Evolutionary conservation across 495 filamentous ascomycete genomes (phyloP), one percentile per base, ranked within the genome.

Genomic region (Penicillium psychrofluorescens): DNA sequence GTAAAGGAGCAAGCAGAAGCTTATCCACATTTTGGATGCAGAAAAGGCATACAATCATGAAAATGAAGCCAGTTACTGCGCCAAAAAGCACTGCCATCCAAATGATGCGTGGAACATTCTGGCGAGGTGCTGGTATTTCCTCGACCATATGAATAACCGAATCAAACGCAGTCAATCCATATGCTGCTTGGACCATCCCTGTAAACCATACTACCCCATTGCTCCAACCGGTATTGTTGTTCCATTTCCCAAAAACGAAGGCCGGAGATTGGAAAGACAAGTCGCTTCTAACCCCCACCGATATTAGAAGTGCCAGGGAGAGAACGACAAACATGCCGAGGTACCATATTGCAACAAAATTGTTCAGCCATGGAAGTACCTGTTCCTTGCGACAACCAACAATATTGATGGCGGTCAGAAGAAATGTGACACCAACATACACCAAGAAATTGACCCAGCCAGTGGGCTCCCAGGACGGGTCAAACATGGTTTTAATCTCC

Each of bases 41-140:
- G 60, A 90, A 90, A 36, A 85, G 77, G 36, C 89, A 74, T 27
- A 85, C 77, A 27, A 90, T 78, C 54, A 83, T 77, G 60, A 86
- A 91, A 53, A 77, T 71, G 56, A 90, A 86, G 0, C 85, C 81
- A 11, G 65, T 67, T 22, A 73, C 42, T 10, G 85, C 42, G 81
- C 68, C 69, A 22, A 63, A 61, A 2, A 65, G 45, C 1, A 72
- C 66, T 4, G 67, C 60, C 37, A 71, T 62, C 55, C 61, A 68
- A 43, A 72, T 71, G 5, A 66, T 63, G 1, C 55, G 51, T 0
- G 69, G 69, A 0, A 64, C 67, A 42, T 72, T 71, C 32, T 50
- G 56, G 11, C 67, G 62, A 3, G 69, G 69, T 2, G 57, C 59
- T 0, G 69, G 69, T 15, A 72, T 70, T 38, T 72, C 69, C 31